phyloP scores from a whole-genome alignment of 106 monocot species.

The Hemerocallis citrina region DNA sequence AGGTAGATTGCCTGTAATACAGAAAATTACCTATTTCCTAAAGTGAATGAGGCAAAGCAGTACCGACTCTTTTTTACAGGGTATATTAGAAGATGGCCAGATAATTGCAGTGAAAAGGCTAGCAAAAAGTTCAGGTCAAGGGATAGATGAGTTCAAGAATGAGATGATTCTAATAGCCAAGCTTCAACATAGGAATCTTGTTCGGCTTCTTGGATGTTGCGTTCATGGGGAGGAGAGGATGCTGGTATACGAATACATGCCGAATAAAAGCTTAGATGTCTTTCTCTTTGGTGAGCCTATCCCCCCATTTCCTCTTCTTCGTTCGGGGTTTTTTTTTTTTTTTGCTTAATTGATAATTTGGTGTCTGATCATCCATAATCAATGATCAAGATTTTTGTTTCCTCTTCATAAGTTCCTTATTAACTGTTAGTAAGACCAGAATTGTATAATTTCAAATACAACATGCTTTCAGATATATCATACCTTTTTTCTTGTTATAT shows the following conservation, averaged over 20 bases:
- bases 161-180: slow-evolving; percentile 29
- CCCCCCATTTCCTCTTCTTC: background rate
- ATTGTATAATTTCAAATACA: background rate
- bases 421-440: too few species aligned
- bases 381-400: background rate
- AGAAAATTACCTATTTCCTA: background rate
- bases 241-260: slow-evolving; percentile 8
- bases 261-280: slow-evolving; percentile 5
- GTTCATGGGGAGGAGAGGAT: slow-evolving; percentile 28
- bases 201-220: slow-evolving; percentile 36
- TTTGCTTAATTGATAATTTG: too few species aligned
- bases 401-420: background rate
- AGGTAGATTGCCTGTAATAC: background rate
- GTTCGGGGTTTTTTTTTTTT: background rate
- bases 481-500: background rate
- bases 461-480: too few species aligned
- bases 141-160: slow-evolving; percentile 22
- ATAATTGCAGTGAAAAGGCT: slow-evolving; percentile 45
- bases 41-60: background rate
- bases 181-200: slow-evolving; percentile 38
- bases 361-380: too few species aligned
- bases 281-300: background rate
- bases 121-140: slow-evolving; percentile 26
- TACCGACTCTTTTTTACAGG: slow-evolving; percentile 1
- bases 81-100: slow-evolving; percentile 4